These are phyloP conservation scores for Oropetium thomaeum DNA, from an alignment of 176 grass and related monocot species.

Conservation along the genomic window DNA sequence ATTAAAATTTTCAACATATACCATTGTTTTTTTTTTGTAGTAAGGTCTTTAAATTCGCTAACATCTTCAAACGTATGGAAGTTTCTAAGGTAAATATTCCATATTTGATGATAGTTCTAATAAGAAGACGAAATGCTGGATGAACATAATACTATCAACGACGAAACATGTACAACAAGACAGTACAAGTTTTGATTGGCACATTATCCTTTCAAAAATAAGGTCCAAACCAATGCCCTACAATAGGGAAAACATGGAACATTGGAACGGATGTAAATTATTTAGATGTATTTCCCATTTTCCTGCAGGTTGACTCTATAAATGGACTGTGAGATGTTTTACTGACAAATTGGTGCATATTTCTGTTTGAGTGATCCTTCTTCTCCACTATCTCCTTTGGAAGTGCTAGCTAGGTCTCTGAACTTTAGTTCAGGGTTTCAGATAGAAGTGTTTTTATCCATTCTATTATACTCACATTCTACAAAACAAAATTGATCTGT, in stretches of 20 bases:
- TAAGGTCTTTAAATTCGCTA: background rate
- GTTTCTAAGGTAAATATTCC: background rate
- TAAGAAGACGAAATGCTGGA: too few relatives aligned
- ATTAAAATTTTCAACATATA: too few relatives aligned
- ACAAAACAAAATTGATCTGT: background rate
- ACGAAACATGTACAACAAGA: background rate
- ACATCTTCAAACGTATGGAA: background rate
- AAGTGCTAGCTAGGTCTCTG: background rate
- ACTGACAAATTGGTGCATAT: background rate
- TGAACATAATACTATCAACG: background rate
- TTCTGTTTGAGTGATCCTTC: background rate
- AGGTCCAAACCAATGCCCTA: background rate
- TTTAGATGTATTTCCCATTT: constrained; percentile 7
- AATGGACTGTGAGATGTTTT: constrained; percentile 8
- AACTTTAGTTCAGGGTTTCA: background rate
- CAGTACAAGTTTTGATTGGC: background rate
- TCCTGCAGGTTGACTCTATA: constrained; percentile 20
- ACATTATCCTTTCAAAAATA: background rate
- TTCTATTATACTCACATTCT: background rate
- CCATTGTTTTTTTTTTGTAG: background rate
- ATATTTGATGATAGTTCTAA: background rate
- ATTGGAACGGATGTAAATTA: background rate
- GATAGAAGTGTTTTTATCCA: background rate
- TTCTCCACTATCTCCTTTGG: background rate
- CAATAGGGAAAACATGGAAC: background rate